These are phyloP conservation scores for Saccharomyces cerevisiae DNA, from an alignment of 805 yeast genomes.

Conservation along the genomic window DNA sequence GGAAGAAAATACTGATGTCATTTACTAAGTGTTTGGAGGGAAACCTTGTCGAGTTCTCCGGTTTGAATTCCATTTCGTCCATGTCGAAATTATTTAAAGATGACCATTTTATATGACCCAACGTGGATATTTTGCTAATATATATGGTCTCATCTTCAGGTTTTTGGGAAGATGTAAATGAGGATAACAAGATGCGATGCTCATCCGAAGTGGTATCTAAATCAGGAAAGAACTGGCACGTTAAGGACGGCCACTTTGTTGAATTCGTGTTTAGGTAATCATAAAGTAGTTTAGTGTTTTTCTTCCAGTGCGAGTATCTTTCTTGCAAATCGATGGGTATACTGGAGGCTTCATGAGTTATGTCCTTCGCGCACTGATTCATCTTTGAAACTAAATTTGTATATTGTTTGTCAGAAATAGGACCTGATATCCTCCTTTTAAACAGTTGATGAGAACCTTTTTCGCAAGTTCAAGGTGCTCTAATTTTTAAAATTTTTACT, in stretches of 20 bases:
- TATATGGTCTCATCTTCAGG: constrained; percentile 30
- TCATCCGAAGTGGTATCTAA: constrained; percentile 22
- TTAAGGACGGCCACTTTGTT: constrained; percentile 60
- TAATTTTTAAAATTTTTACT: neutral
- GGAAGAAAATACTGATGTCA: constrained; percentile 25
- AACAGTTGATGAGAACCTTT: neutral
- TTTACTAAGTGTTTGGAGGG: constrained; percentile 23
- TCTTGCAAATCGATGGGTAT: constrained; percentile 22
- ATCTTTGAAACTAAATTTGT: neutral
- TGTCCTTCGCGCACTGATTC: neutral
- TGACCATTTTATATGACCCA: constrained; percentile 27
- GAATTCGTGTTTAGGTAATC: constrained; percentile 64
- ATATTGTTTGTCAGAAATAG: neutral
- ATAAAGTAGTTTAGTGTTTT: constrained; percentile 69
- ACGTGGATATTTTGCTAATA: constrained; percentile 25
- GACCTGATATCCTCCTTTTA: neutral
- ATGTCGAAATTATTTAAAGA: constrained; percentile 31
- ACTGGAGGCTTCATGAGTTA: constrained; percentile 1
- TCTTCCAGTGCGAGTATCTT: constrained; percentile 54
- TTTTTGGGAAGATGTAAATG: constrained; percentile 30
- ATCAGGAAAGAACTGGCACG: constrained; percentile 61
- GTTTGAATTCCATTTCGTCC: constrained; percentile 33
- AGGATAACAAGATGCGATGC: constrained; percentile 26
- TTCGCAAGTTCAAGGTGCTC: neutral
- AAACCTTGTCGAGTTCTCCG: constrained; percentile 24